Evolutionary conservation across 2,329 filamentous ascomycete genomes (phyloP).

Genomic region (Teratosphaeria viscida): DNA sequence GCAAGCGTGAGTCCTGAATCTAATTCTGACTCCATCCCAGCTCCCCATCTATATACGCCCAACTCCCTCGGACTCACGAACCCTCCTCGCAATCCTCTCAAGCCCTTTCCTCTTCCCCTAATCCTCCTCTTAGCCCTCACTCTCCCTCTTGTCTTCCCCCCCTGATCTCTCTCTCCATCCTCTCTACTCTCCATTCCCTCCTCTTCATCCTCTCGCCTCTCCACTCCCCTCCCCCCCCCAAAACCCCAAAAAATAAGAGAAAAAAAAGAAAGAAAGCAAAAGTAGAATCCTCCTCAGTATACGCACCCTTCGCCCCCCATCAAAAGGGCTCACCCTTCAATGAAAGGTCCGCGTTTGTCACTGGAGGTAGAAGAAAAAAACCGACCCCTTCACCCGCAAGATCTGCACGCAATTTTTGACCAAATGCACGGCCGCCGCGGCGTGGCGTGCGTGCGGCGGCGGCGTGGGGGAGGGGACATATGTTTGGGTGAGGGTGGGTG

Average conservation of each 20-base stretch:
- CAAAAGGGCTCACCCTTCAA: neutral
- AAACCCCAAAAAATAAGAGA: too few relatives aligned
- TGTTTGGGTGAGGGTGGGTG: too few relatives aligned
- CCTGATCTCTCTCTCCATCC: neutral
- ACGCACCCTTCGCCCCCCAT: neutral
- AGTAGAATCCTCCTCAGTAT: constrained; percentile 1
- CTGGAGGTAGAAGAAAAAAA: neutral
- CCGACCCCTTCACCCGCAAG: neutral
- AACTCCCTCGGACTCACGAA: neutral
- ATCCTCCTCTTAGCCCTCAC: too few relatives aligned
- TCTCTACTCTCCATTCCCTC: neutral
- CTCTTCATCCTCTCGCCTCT: neutral
- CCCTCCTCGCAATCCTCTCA: too few relatives aligned
- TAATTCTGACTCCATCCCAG: neutral
- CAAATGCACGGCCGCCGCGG: neutral
- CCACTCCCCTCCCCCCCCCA: neutral
- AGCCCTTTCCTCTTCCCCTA: too few relatives aligned
- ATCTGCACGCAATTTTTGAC: neutral
- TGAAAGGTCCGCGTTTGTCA: neutral
- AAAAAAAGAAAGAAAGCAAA: too few relatives aligned
- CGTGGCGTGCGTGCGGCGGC: neutral
- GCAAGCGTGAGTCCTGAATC: neutral
- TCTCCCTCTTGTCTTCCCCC: too few relatives aligned
- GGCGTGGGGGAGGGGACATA: neutral
- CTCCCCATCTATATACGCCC: neutral